Percentiles rank a stretch among this genome's conserved stretches.
Evolutionary conservation across 352 stramenopile species (phyloP).

Genomic region (Pythium brassicae): DNA sequence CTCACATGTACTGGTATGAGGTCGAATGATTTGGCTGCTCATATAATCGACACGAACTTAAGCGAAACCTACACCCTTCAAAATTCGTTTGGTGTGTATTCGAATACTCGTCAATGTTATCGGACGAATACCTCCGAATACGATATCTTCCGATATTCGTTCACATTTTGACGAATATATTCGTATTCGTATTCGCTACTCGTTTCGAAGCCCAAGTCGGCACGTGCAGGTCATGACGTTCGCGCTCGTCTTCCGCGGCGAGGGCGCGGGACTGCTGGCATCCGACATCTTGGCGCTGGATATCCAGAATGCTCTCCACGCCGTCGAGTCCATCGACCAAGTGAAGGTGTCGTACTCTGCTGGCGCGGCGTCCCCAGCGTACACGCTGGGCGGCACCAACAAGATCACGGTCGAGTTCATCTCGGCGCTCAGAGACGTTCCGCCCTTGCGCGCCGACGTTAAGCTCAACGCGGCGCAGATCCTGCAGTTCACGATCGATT

Average conservation of each 20-base stretch:
- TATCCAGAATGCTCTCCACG: constrained; percentile 38
- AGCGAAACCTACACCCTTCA: too few relatives aligned
- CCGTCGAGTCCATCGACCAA: constrained; percentile 28
- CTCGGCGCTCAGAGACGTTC: constrained; percentile 49
- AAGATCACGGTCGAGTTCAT: constrained; percentile 61
- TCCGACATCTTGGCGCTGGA: constrained; percentile 30
- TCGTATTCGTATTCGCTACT: too few relatives aligned
- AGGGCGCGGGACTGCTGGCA: constrained; percentile 26
- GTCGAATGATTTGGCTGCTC: too few relatives aligned
- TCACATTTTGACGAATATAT: too few relatives aligned
- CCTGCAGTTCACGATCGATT: constrained; percentile 47
- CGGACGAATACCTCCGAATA: too few relatives aligned
- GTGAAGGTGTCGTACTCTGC: constrained; percentile 55
- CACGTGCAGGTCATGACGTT: constrained; percentile 44
- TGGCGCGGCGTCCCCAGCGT: constrained; percentile 27
- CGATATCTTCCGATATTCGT: too few relatives aligned
- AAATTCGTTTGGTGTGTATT: too few relatives aligned
- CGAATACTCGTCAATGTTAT: too few relatives aligned
- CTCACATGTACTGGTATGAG: too few relatives aligned
- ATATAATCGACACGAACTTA: too few relatives aligned
- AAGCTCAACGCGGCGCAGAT: constrained; percentile 27
- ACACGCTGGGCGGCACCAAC: constrained; percentile 46
- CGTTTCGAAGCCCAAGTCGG: too few relatives aligned
- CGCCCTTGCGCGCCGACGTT: constrained; percentile 34
- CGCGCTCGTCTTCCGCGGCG: constrained; percentile 59